Evolutionary conservation across 306 rosid species (phyloP), one percentile per base, ranked within the genome.

Genomic region (Cucurbita argyrosperma): DNA sequence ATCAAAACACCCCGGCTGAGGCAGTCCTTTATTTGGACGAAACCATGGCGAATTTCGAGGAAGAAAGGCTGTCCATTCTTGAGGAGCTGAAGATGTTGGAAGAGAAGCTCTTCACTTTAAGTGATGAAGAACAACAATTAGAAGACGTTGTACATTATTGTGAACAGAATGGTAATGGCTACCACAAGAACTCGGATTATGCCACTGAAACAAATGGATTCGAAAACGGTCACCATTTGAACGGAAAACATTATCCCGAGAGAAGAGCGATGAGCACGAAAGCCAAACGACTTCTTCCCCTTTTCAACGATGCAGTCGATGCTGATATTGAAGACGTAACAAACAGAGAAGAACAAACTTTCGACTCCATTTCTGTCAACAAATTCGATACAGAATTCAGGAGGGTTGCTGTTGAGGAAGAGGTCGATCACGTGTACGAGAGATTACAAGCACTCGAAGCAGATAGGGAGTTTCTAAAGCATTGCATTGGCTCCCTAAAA

Each of bases 381-480:
- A 83, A 84, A 76, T 69, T 60, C 43, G 84, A 83, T 26, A 13
- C 74, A 68, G 91, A 84, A 50, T 80, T 79, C 80, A 86, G 80
- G 79, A 89, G 82, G 70, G 65, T 82, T 38, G 82, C 84, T 7
- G 75, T 88, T 16, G 87, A 84, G 57, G 88, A 86, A 62, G 99
- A 90, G 61, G 88, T 94, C 45, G 91, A 82, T 77, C 81, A 84
- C 76, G 92, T 90, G 37, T 90, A 94, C 18, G 96, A 90, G 84
- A 90, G 97, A 81, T 82, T 94, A 69, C 95, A 90, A 59, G 90
- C 92, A 7, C 86, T 94, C 45, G 99, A 94, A 77, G 92, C 89
- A 46, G 97, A 94, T 58, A 88, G 96, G 66, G 99, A 91, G 81
- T 95, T 95, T 78, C 97, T 95, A 56, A 91, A 88, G 85, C 96